A percentile compares a stretch with the other conserved stretches of the same genome.
These are phyloP conservation scores for Xylariaceae sp. DNA, from an alignment of 2,329 filamentous ascomycete species.

Conservation along the genomic window DNA sequence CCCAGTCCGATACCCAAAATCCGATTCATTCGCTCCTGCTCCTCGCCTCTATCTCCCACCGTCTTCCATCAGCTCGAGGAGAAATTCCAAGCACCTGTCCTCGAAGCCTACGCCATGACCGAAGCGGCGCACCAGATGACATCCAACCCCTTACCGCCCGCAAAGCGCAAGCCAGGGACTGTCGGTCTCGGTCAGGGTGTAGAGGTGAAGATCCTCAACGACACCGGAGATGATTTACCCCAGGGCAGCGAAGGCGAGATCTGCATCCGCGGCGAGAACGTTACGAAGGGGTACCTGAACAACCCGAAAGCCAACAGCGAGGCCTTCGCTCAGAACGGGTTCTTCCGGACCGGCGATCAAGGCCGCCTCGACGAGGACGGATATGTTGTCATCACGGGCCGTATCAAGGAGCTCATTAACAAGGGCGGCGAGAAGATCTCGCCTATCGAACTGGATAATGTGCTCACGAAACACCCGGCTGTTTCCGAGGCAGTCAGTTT, in stretches of 20 bases:
- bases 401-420: constrained; percentile 55
- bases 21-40: constrained; percentile 85
- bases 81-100: constrained; percentile 47
- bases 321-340: constrained; percentile 45
- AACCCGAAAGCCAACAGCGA: constrained; percentile 41
- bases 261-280: constrained; percentile 47
- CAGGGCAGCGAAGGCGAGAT: constrained; percentile 43
- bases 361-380: constrained; percentile 49
- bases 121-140: constrained; percentile 58
- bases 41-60: constrained; percentile 67
- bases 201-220: constrained; percentile 47
- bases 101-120: constrained; percentile 58
- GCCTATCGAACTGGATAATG: constrained; percentile 56
- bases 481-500: constrained; percentile 80
- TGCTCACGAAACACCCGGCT: constrained; percentile 62
- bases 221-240: constrained; percentile 30
- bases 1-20: constrained; percentile 68
- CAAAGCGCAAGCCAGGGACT: constrained; percentile 48
- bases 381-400: constrained; percentile 51
- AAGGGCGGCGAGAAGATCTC: constrained; percentile 57
- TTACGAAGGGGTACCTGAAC: constrained; percentile 48
- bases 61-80: constrained; percentile 45
- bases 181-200: constrained; percentile 50
- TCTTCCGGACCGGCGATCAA: constrained; percentile 54
- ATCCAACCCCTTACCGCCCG: constrained; percentile 49